Conservation (phyloP, 306 rosid species). For the Lathyrus tuberosus region DNA sequence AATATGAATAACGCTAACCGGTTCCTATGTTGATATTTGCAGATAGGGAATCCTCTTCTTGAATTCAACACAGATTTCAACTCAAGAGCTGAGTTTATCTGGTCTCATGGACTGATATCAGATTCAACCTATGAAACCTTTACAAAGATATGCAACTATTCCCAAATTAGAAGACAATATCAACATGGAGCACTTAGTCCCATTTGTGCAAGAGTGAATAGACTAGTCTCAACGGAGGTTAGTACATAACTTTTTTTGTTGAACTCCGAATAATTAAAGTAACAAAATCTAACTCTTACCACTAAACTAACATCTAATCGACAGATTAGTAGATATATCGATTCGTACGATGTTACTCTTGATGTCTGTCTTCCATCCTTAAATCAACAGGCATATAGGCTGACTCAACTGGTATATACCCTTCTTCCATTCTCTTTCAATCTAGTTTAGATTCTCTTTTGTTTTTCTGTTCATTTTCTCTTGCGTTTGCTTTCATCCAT, state of each 20-base stretch:
- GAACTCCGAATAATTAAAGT: background rate
- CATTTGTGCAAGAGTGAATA: conserved; percentile 44
- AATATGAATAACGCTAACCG: background rate
- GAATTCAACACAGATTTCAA: conserved; percentile 68
- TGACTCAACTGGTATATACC: conserved; percentile 48
- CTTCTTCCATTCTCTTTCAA: background rate
- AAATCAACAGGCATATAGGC: conserved; percentile 45
- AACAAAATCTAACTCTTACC: background rate
- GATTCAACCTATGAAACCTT: conserved; percentile 52
- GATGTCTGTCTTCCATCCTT: conserved; percentile 55
- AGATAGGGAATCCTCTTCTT: conserved; percentile 78
- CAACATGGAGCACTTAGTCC: conserved; percentile 34
- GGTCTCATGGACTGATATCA: conserved; percentile 75
- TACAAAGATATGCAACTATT: conserved; percentile 55
- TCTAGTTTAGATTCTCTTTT: background rate
- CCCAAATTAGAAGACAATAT: conserved; percentile 55
- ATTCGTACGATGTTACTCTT: conserved; percentile 56
- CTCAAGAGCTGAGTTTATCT: conserved; percentile 55
- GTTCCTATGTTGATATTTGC: conserved; percentile 22
- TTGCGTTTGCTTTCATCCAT: background rate
- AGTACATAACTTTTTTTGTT: conserved; percentile 3
- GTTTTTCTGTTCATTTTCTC: background rate
- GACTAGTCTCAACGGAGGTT: conserved; percentile 37
- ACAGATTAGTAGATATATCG: conserved; percentile 29
- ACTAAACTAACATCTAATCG: background rate